Evolutionary conservation across 805 yeast species (phyloP), one percentile per base, ranked within the genome.

Genomic region (Kluyveromyces siamensis): DNA sequence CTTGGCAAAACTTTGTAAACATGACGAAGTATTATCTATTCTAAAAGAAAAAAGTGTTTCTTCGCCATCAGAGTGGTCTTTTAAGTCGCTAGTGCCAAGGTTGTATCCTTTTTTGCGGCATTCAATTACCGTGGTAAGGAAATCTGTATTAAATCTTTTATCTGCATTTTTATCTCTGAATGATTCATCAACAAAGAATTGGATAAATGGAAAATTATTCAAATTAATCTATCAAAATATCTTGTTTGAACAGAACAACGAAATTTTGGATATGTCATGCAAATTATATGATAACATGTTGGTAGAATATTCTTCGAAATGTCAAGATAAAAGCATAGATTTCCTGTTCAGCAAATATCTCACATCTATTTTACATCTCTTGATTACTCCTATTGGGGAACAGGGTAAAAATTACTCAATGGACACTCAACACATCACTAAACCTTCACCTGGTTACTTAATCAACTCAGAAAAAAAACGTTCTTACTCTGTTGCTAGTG

Each of bases 301-400:
- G 18, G 48, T 54, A 2, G 83, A 83, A 56, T 70, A 75, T 49
- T 27, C 30, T 10, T 51, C 61, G 6, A 60, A 60, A 30, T 64
- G 63, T 37, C 55, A 63, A 2, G 70, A 66, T n/a, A 62, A 72
- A 11, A 54, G 70, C 1, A 65, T 84, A 52, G 85, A 81, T 43
- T 69, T 65, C 2, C 63, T 79, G 1, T 79, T 88, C 53, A 65
- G 70, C 3, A 68, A 71, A 4, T 90, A 86, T 59, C 68, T 79
- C 44, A 71, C 70, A 43, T 84, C 88, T 8, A 70, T 83, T 51
- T 67, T 84, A 47, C 76, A 81, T 14, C 70, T 93, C 41, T 61
- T 88, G 41, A 83, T 87, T 83, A 91, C 98, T 0, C 99, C 99
- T 2, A 85, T 93, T 50, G 99, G 99, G 52, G 81, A 89, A 48